Base-by-base conservation (phyloP, 2,329 filamentous ascomycete species). In the Trichoderma sp. region DNA sequence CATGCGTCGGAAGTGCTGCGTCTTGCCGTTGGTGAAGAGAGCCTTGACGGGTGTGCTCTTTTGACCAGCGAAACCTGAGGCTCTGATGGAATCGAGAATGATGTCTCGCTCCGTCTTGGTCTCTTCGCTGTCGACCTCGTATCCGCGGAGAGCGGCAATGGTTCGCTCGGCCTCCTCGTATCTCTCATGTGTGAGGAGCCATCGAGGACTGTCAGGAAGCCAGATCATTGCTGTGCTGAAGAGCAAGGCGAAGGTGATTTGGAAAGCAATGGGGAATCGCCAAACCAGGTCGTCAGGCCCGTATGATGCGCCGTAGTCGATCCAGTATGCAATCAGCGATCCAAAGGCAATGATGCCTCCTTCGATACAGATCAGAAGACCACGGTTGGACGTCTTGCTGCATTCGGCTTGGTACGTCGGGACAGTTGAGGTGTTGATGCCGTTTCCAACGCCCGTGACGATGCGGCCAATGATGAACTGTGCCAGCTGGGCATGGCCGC, bases 1-100 rank as follows among this genome's bases (percentile, higher is more conserved):
- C 84, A 91, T 89, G 39, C 90, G 85, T 8, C 89, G 86, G 81
- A 90, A 87, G 76, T 91, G 88, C 79, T 92, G 89, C 0, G 88
- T 90, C 80, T 88, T 90, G 73, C 89, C 89, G 63, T 85, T 84
- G 1, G 88, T 90, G 76, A 90, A 85, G 2, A 91, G 82, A 1
- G 87, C 85, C 74, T 84, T 87, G 77, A 86, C 77, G 0, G 84
- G 84, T 0, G 84, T 85, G 74, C 78, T 82, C 81, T 83, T 84
- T 53, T 82, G 79, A 53, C 81, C 82, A 50, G 78, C 79, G 71
- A 81, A 82, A 32, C 84, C 86, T 28, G 85, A 86, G 57, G 87
- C 87, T 53, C 85, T 84, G 73, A 92, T 89, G 0, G 77, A 77
- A 61, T 78, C 76, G 23, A 78, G 73, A 15, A 78, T 90, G 72